These are phyloP conservation scores for Leccinum pellstonianum DNA, from an alignment of 768 basidiomycete species.

Conservation along the genomic window DNA sequence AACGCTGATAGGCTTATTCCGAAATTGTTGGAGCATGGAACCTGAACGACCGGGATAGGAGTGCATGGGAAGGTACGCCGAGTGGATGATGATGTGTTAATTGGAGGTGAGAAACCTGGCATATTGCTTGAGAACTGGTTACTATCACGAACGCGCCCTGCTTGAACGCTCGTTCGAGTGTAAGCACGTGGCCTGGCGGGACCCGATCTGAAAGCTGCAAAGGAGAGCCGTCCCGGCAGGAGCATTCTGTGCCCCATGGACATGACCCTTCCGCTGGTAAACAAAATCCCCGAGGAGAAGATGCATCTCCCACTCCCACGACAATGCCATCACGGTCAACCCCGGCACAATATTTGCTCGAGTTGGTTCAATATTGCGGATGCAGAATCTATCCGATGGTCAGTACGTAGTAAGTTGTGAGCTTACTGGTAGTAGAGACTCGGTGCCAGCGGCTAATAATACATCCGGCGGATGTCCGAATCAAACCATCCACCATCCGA, in stretches of 20 bases:
- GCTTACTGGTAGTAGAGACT: background rate
- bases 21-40: background rate
- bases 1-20: conserved; percentile 15
- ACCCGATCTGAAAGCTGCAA: background rate
- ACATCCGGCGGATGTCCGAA: background rate
- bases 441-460: background rate
- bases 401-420: background rate
- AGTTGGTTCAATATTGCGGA: background rate
- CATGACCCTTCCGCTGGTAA: background rate
- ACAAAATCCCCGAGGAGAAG: background rate
- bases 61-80: conserved; percentile 14
- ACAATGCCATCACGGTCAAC: background rate
- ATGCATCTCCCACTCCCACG: background rate
- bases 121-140: conserved; percentile 14
- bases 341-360: background rate
- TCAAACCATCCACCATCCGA: background rate
- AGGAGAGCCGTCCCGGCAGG: background rate
- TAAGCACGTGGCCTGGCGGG: background rate
- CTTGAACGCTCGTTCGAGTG: background rate
- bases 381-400: background rate
- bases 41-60: background rate
- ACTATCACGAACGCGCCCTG: background rate
- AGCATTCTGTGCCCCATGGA: background rate
- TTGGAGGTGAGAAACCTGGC: conserved; percentile 15
- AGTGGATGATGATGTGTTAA: background rate